Evolutionary conservation across 495 filamentous ascomycete genomes (phyloP).

Genomic region (Penicillium diatomitis): DNA sequence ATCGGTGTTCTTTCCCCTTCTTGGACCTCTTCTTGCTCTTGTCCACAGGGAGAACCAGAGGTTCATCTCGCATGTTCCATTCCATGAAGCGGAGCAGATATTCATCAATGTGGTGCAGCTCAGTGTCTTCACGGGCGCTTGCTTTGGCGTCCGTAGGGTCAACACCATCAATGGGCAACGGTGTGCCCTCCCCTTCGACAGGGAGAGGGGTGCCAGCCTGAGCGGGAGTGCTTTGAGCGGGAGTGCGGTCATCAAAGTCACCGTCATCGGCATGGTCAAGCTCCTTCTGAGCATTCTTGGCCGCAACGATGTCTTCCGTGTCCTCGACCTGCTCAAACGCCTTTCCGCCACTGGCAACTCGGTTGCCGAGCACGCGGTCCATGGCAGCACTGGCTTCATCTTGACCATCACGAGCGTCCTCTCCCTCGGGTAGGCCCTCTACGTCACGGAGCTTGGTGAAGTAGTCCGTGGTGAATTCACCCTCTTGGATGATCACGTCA

Average conservation of each 20-base stretch:
- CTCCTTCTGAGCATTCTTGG: constrained; percentile 80
- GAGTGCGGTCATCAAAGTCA: constrained; percentile 75
- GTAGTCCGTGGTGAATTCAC: constrained; percentile 96
- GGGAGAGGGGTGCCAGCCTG: constrained; percentile 24
- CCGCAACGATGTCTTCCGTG: constrained; percentile 80
- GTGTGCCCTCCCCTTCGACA: constrained; percentile 8
- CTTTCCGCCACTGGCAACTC: constrained; percentile 42
- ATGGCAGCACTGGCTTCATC: constrained; percentile 73
- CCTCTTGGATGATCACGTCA: constrained; percentile 96
- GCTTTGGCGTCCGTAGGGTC: not conserved
- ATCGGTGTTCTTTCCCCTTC: constrained; percentile 61
- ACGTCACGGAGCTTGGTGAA: constrained; percentile 65
- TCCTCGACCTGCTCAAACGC: constrained; percentile 88
- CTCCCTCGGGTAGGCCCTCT: constrained; percentile 58
- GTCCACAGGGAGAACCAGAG: constrained; percentile 69
- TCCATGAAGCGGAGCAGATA: constrained; percentile 77
- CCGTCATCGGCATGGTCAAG: constrained; percentile 76
- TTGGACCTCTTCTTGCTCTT: constrained; percentile 70
- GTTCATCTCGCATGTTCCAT: constrained; percentile 66
- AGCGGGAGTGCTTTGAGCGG: constrained; percentile 32
- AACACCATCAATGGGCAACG: not conserved
- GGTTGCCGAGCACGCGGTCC: constrained; percentile 69
- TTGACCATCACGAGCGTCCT: constrained; percentile 41
- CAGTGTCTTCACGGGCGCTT: not conserved
- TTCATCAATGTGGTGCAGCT: constrained; percentile 61